These are phyloP conservation scores for Pseudodiploospora longispora DNA, from an alignment of 2,329 filamentous ascomycete genomes.

Conservation along the genomic window DNA sequence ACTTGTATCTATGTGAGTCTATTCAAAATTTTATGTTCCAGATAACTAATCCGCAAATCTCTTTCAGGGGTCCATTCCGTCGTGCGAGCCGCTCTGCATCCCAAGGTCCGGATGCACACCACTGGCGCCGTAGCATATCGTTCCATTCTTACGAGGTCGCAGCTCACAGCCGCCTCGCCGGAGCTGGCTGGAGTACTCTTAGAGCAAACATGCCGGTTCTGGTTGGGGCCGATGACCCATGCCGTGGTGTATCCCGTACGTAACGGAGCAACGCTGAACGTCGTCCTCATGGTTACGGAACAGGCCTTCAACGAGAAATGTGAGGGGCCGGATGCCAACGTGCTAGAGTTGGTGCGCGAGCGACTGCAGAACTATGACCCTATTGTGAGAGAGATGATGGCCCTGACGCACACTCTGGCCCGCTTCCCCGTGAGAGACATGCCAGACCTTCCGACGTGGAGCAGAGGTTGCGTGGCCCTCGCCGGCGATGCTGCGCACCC, in stretches of 20 bases:
- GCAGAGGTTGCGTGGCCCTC: constrained; percentile 8
- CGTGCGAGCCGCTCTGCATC: constrained; percentile 8
- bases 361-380: constrained; percentile 6
- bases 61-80: constrained; percentile 6
- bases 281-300: constrained; percentile 6
- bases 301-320: constrained; percentile 1
- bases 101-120: not conserved
- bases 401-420: constrained; percentile 2
- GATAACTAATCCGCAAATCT: not conserved
- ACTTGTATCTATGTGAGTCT: too few relatives aligned
- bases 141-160: constrained; percentile 2
- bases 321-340: not conserved
- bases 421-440: constrained; percentile 8
- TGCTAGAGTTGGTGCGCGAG: not conserved
- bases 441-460: constrained; percentile 6
- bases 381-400: constrained; percentile 4
- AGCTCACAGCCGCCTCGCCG: constrained; percentile 3
- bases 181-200: not conserved
- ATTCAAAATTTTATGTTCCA: too few relatives aligned
- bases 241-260: constrained; percentile 8
- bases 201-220: constrained; percentile 1
- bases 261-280: constrained; percentile 4
- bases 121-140: constrained; percentile 10
- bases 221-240: constrained; percentile 7
- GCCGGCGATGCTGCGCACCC: constrained; percentile 33